Conservation (phyloP, 2,329 filamentous ascomycete species). For the Penicillium griseofulvum region DNA sequence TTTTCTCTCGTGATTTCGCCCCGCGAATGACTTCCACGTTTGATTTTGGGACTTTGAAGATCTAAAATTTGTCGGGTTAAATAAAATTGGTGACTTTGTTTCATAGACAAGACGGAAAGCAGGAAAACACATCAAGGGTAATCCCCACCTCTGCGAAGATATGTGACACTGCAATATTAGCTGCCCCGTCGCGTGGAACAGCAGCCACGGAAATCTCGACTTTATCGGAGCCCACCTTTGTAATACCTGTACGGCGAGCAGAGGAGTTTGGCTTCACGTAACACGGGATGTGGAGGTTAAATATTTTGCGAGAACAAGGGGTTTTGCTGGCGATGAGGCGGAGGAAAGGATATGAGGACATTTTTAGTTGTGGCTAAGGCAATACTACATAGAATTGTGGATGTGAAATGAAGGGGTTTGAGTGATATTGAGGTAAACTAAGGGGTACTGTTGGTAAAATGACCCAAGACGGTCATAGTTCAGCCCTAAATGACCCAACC, state of each 20-base stretch:
- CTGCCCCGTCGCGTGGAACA: conserved; percentile 64
- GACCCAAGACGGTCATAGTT: background rate
- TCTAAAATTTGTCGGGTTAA: conserved; percentile 37
- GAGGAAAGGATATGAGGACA: conserved; percentile 9
- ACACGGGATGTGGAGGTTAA: conserved; percentile 60
- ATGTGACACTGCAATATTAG: conserved; percentile 64
- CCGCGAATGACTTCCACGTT: conserved; percentile 62
- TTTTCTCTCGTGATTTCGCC: conserved; percentile 64
- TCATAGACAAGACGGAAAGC: background rate
- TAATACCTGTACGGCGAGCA: conserved; percentile 61
- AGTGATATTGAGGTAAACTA: background rate
- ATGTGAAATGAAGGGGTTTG: background rate
- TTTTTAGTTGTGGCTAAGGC: background rate
- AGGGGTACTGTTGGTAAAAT: background rate
- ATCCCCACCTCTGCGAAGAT: conserved; percentile 58
- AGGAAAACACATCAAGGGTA: background rate
- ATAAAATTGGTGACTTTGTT: background rate
- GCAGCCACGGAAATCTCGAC: conserved; percentile 67
- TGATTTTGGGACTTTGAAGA: conserved; percentile 62
- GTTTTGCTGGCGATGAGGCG: conserved; percentile 13
- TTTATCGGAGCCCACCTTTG: conserved; percentile 53
- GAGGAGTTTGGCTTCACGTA: conserved; percentile 66
- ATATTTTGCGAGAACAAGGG: conserved; percentile 10
- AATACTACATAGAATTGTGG: background rate
- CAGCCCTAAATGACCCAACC: background rate